These are phyloP conservation scores for Podila epigama DNA, from an alignment of 192 early-diverging fungal genomes.

Conservation along the genomic window DNA sequence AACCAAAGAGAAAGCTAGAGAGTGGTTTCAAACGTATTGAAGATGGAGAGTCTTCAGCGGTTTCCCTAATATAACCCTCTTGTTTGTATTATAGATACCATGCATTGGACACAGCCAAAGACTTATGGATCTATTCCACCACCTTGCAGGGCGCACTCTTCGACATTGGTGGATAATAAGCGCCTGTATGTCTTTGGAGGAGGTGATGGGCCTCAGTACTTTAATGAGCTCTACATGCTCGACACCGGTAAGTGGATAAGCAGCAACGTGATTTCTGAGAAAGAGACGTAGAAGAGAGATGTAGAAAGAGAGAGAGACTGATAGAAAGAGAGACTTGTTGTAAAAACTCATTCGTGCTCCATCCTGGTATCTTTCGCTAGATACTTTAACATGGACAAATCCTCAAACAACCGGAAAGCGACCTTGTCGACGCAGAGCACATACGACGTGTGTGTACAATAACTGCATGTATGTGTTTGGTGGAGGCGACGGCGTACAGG, in stretches of 20 bases:
- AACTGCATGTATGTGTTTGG: constrained; percentile 83
- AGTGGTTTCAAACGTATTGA: neutral
- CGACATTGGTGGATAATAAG: constrained; percentile 66
- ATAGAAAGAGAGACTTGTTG: no score
- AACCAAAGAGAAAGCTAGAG: no score
- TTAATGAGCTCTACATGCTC: constrained; percentile 80
- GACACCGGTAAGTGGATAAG: constrained; percentile 64
- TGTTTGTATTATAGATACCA: constrained; percentile 62
- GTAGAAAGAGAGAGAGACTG: no score
- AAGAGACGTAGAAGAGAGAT: no score
- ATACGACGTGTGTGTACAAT: constrained; percentile 81
- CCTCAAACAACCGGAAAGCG: constrained; percentile 58
- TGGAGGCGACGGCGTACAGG: constrained; percentile 84
- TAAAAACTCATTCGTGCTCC: no score
- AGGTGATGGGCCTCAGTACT: constrained; percentile 86
- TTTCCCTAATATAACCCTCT: neutral
- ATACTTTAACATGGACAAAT: constrained; percentile 75
- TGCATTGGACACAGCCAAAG: constrained; percentile 80
- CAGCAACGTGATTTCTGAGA: no score
- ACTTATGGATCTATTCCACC: constrained; percentile 74
- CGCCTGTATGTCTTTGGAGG: constrained; percentile 83
- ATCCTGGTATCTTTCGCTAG: constrained; percentile 13
- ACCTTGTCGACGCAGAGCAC: constrained; percentile 79
- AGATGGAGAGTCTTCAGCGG: neutral
- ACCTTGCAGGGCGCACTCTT: constrained; percentile 84